These are phyloP conservation scores for Colletotrichum sp. DNA, from an alignment of 2,329 filamentous ascomycete genomes.

Conservation along the genomic window DNA sequence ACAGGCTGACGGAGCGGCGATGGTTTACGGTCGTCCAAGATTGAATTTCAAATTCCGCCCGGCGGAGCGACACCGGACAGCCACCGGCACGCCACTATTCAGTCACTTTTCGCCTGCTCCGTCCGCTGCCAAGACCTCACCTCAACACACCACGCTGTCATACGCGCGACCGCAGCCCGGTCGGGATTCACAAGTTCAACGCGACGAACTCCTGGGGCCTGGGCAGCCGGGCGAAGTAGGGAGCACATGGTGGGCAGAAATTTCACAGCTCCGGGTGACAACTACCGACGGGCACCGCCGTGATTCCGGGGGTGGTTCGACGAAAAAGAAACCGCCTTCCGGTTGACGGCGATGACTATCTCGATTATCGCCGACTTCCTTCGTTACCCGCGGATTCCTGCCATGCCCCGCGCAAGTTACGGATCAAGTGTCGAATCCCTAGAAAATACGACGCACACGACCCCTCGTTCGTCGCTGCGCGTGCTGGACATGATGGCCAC, in stretches of 20 bases:
- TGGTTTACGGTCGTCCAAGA: not conserved
- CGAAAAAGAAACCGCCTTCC: not conserved
- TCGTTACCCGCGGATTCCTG: not conserved
- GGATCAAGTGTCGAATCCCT: not conserved
- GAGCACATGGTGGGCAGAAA: not conserved
- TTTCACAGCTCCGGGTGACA: not conserved
- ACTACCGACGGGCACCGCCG: not conserved
- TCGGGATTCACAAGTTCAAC: not conserved
- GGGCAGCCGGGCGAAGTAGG: not conserved
- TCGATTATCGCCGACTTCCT: not conserved
- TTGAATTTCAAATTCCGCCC: conserved; percentile 2
- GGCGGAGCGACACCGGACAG: conserved; percentile 15
- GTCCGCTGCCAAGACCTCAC: not conserved
- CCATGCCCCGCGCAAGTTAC: not conserved
- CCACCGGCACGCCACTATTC: conserved; percentile 11
- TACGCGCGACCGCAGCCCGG: not conserved
- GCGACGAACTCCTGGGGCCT: not conserved
- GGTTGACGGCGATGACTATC: not conserved
- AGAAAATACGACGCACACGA: not conserved
- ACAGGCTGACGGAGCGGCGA: not conserved
- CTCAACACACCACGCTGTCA: not conserved
- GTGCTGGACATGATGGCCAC: not conserved
- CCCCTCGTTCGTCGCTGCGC: not conserved
- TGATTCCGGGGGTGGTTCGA: not conserved
- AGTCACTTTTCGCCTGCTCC: conserved; percentile 3